Base-by-base conservation (phyloP, 495 filamentous ascomycete species). In the Massariosphaeria phaeospora region DNA sequence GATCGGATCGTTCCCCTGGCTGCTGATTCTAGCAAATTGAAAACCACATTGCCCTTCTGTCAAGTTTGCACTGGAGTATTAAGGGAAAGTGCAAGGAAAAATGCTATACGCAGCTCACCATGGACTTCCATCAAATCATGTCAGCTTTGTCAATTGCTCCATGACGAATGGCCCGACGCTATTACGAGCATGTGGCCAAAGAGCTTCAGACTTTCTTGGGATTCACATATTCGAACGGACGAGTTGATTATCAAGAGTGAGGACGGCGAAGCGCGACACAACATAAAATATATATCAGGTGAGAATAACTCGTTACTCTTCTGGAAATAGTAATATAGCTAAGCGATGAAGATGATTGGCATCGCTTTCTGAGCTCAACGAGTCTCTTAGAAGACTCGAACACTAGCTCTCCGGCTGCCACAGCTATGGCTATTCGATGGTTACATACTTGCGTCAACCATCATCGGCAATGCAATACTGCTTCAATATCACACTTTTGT, bases 381-480 rank as follows among this genome's bases (percentile, higher is more conserved):
- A 33, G n/a, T n/a, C 8, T 8, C 30, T n/a, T 40, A 8, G 36
- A 40, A 18, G 36, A 40, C 17, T 11, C 9, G 9, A 17, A 20
- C 9, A 40, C 36, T 10, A 20, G 17, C 36, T 40, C 36, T 10
- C 36, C 10, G 8, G 36, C 36, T 40, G 36, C 36, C 17, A 10
- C 9, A 17, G 36, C 10, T 8, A 40, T 40, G 17, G 36, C 36
- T 40, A 18, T 7, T 7, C 36, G 17, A 7, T 40, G 36, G 36
- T 18, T 40, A 7, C 7, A 20, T 7, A 9, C 9, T 8, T 40
- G 36, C 36, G 18, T 40, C 7, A 20, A 10, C 9, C 9, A 20
- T 10, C 36, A 40, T 40, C 9, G 18, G 7, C 10, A 71, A 23
- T 24, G 36, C 17, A 10, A 9, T 11, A 9, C 36, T 10, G 17